Evolutionary conservation across 768 basidiomycete genomes (phyloP).

Genomic region (Kwoniella dejecticola): DNA sequence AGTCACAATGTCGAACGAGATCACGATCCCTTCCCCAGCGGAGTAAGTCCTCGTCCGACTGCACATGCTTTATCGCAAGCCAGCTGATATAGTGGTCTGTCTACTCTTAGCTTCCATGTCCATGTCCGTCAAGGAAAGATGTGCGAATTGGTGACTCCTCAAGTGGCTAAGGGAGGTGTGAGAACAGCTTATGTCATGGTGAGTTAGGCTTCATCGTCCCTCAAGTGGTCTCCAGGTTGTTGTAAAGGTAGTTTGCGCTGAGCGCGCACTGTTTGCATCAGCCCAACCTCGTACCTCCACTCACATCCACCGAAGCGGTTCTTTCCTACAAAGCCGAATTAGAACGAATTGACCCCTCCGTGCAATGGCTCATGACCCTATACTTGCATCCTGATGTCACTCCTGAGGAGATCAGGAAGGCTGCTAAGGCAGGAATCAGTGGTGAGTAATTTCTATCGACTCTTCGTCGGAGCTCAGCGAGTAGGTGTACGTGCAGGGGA

Average conservation of each 20-base stretch:
- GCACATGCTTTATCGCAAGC: neutral
- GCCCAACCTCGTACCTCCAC: conserved; percentile 91
- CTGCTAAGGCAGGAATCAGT: conserved; percentile 76
- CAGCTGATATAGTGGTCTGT: neutral
- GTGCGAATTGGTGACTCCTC: conserved; percentile 79
- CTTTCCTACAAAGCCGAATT: conserved; percentile 76
- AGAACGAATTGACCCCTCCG: conserved; percentile 70
- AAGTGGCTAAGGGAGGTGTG: conserved; percentile 88
- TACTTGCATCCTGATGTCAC: conserved; percentile 92
- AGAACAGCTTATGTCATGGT: conserved; percentile 96
- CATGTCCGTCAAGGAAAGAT: conserved; percentile 88
- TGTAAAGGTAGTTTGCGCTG: no score
- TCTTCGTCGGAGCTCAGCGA: neutral
- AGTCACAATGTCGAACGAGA: no score
- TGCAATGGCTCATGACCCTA: conserved; percentile 92
- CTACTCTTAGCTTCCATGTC: conserved; percentile 73
- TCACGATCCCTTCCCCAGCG: conserved; percentile 38
- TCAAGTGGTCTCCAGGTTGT: neutral
- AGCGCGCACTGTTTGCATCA: no score
- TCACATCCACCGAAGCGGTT: conserved; percentile 78
- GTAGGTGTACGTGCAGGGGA: neutral
- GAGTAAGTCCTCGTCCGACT: conserved; percentile 37
- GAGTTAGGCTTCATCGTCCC: conserved; percentile 5
- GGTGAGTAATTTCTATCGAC: conserved; percentile 53
- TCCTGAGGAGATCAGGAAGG: conserved; percentile 85